Evolutionary conservation across 768 basidiomycete genomes (phyloP), one percentile per base, ranked within the genome.

Genomic region (Suillus placidus): DNA sequence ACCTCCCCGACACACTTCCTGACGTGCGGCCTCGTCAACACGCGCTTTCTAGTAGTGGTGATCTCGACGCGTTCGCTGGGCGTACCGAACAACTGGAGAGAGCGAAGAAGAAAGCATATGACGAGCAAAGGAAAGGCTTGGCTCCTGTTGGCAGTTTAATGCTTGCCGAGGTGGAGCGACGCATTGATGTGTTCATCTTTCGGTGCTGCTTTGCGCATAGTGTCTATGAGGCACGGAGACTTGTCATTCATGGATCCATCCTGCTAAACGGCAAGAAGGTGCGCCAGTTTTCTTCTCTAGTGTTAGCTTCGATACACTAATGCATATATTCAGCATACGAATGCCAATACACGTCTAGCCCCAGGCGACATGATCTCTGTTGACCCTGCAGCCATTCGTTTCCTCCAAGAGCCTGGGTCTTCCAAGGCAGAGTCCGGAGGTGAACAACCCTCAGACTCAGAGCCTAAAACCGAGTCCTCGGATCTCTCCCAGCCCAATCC

Each of bases 331-430:
- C 70, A 98, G 95, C 88, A 95, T 71, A 84, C 83, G 64, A 87
- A 95, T 68, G 86, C 95, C 26, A 95, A 95, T 73, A 92, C 91
- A 16, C 88, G 94, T 49, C 82, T 98, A 30, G 91, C 94, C 49
- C 97, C 97, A 10, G 97, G 97, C 9, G 97, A 99, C 74, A 90
- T 99, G 87, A 85, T 98, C 55, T 87, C 94, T 10, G 93, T 99
- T 32, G 87, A 97, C 67, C 94, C 95, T 0, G 73, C 78, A 16
- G 88, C 89, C 16, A 93, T 97, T 42, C 83, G 88, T 7, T 92
- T 96, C 78, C 81, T 96, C 65, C 80, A 78, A 66, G 82, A 80
- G 60, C 66, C 77, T 14, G 71, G 70, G 40, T 67, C 62, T 0
- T 57, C 66, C 45, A 71, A 73, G 61, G 61, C 65, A 32, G 47